A percentile compares a stretch with the other conserved stretches of the same genome.
Evolutionary conservation across 306 rosid species (phyloP).

Genomic region (Vicia sativa): DNA sequence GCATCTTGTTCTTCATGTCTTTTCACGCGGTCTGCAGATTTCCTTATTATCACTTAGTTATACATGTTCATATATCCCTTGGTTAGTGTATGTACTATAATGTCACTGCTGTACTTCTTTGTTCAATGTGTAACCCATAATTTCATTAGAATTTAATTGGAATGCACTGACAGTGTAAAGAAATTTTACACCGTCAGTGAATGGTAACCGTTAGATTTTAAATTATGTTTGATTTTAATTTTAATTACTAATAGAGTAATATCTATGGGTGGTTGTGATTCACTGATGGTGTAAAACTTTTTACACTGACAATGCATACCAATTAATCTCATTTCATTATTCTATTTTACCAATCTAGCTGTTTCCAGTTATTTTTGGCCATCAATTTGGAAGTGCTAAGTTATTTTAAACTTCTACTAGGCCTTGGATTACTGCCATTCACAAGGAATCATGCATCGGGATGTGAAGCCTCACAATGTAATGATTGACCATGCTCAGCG

Average conservation of each 20-base stretch:
- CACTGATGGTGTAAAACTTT: no score
- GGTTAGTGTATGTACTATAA: neutral
- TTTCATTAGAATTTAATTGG: no score
- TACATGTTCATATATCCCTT: constrained; percentile 21
- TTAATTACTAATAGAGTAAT: no score
- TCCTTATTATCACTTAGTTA: constrained; percentile 23
- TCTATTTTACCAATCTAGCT: constrained; percentile 14
- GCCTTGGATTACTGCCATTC: constrained; percentile 68
- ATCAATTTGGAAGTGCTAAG: constrained; percentile 8
- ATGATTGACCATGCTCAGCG: constrained; percentile 69
- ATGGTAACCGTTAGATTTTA: no score
- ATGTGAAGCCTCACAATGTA: constrained; percentile 67
- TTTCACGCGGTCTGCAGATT: constrained; percentile 2
- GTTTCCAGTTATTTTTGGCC: constrained; percentile 19
- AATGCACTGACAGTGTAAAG: no score
- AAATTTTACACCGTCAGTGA: no score
- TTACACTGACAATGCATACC: no score
- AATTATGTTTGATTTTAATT: no score
- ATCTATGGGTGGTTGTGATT: no score
- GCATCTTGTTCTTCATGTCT: neutral
- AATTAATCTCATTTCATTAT: no score
- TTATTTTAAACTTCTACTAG: constrained; percentile 38
- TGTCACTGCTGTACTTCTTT: constrained; percentile 13
- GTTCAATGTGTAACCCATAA: constrained; percentile 18
- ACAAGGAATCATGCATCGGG: constrained; percentile 69